A percentile compares a stretch with the other conserved stretches of the same genome.
Evolutionary conservation across 2,329 filamentous ascomycete genomes (phyloP).

Genomic region (Exophiala phaeomuriformis): DNA sequence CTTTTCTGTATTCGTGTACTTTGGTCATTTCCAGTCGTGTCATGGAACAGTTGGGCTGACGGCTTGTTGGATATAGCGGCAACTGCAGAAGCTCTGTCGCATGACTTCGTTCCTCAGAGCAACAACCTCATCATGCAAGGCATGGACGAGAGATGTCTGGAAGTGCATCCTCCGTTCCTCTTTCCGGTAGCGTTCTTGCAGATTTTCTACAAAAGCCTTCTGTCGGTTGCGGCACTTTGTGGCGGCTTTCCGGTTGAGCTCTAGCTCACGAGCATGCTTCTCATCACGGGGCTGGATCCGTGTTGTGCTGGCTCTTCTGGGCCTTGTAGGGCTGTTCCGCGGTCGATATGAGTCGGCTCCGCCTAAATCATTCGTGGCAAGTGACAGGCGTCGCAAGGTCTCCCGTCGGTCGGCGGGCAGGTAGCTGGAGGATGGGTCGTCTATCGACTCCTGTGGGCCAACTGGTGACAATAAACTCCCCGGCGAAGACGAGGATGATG

Average conservation of each 20-base stretch:
- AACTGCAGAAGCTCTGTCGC: constrained; percentile 17
- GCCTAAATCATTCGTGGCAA: constrained; percentile 7
- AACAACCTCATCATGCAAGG: constrained; percentile 18
- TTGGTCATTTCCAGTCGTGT: too few relatives aligned
- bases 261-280: constrained; percentile 20
- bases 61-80: constrained; percentile 1
- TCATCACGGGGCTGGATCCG: constrained; percentile 16
- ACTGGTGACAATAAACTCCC: neutral
- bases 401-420: constrained; percentile 4
- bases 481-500: neutral
- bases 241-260: constrained; percentile 20
- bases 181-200: constrained; percentile 14
- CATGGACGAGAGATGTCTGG: constrained; percentile 16
- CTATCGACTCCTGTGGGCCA: constrained; percentile 1
- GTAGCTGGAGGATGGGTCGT: constrained; percentile 1
- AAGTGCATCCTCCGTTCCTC: constrained; percentile 19
- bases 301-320: constrained; percentile 3
- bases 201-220: constrained; percentile 17
- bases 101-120: constrained; percentile 16
- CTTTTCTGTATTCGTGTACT: too few relatives aligned
- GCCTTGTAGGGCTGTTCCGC: constrained; percentile 9
- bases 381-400: constrained; percentile 13
- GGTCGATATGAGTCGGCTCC: constrained; percentile 13
- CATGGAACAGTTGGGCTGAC: neutral
- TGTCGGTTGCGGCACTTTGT: constrained; percentile 20